Conservation (phyloP, 2,329 filamentous ascomycete genomes). For the Neonectria punicea region DNA sequence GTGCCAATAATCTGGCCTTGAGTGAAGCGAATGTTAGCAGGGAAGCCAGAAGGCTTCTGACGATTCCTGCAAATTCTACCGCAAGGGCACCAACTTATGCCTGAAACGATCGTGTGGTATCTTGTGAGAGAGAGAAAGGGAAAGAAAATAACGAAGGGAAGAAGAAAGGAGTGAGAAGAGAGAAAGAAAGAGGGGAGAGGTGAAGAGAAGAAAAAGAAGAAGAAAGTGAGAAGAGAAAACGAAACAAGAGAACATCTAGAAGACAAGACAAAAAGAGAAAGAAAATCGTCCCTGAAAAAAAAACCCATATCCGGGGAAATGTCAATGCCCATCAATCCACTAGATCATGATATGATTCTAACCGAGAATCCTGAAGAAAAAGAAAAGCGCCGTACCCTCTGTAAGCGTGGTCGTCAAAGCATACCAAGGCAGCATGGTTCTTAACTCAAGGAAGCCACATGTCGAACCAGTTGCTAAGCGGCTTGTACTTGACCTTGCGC, state of each 20-base stretch:
- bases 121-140: not conserved
- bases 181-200: slow-evolving; percentile 1
- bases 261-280: not conserved
- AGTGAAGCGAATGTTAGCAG: not conserved
- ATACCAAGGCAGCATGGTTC: not conserved
- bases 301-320: not conserved
- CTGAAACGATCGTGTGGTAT: not conserved
- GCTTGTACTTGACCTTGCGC: slow-evolving; percentile 42
- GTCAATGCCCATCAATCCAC: not conserved
- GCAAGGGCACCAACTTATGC: not conserved
- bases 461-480: slow-evolving; percentile 43
- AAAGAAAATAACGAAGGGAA: not conserved
- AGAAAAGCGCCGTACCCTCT: not conserved
- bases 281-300: not conserved
- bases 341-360: not conserved
- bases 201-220: not conserved
- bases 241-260: not conserved
- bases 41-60: not conserved
- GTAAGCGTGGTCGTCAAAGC: slow-evolving; percentile 1
- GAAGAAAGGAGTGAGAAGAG: not conserved
- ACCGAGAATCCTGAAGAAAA: not conserved
- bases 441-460: slow-evolving; percentile 40
- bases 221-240: slow-evolving; percentile 4
- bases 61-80: not conserved
- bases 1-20: too few relatives aligned